Evolutionary conservation across 768 basidiomycete genomes (phyloP).

Genomic region (Dacryopinax primogenitus): DNA sequence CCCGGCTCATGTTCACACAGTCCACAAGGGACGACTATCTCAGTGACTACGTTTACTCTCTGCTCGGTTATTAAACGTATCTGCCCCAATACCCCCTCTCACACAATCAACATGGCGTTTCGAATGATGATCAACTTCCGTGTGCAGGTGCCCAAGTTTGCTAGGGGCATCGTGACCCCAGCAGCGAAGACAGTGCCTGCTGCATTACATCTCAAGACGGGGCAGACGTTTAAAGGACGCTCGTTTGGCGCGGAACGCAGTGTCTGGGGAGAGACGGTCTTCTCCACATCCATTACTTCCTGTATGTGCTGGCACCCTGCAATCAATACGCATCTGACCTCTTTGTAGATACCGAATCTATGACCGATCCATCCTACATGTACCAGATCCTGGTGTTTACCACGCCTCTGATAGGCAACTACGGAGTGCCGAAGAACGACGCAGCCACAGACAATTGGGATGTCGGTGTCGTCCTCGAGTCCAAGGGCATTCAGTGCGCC

Average conservation of each 20-base stretch:
- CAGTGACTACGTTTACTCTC: slow-evolving; percentile 81
- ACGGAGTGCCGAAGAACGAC: slow-evolving; percentile 80
- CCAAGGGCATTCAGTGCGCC: slow-evolving; percentile 75
- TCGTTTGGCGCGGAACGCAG: slow-evolving; percentile 82
- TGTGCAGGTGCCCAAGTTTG: slow-evolving; percentile 56
- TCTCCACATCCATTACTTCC: slow-evolving; percentile 96
- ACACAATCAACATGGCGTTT: slow-evolving; percentile 26
- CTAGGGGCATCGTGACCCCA: slow-evolving; percentile 22
- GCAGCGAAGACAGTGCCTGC: slow-evolving; percentile 44
- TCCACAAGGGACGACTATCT: slow-evolving; percentile 38
- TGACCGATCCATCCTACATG: slow-evolving; percentile 98
- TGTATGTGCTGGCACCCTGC: slow-evolving; percentile 44
- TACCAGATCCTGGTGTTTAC: slow-evolving; percentile 98
- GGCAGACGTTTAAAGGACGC: slow-evolving; percentile 79
- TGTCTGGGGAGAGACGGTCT: slow-evolving; percentile 93
- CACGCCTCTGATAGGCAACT: slow-evolving; percentile 95
- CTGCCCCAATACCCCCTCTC: not conserved
- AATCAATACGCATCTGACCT: not conserved
- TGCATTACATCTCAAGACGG: slow-evolving; percentile 80
- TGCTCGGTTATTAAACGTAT: slow-evolving; percentile 32
- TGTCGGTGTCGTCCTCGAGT: slow-evolving; percentile 82
- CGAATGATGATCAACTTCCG: slow-evolving; percentile 41
- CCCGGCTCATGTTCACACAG: slow-evolving; percentile 8
- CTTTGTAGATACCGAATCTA: slow-evolving; percentile 85
- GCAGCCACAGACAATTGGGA: slow-evolving; percentile 59